Evolutionary conservation across 2,329 filamentous ascomycete genomes (phyloP).

Genomic region (Emergomyces africanus): DNA sequence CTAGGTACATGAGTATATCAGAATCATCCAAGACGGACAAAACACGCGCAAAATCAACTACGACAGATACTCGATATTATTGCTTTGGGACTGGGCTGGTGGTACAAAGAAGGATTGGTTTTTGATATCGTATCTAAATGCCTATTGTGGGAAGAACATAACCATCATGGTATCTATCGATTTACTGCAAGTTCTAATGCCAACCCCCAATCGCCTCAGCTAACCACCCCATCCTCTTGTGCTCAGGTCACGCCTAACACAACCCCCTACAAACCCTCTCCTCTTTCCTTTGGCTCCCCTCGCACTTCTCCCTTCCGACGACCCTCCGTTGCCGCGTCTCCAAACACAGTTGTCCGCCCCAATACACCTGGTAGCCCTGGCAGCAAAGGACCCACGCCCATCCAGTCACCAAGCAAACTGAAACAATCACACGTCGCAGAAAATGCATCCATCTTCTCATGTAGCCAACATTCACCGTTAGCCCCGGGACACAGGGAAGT

Average conservation of each 20-base stretch:
- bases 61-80: not conserved
- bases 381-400: slow-evolving; percentile 28
- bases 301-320: slow-evolving; percentile 58
- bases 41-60: not conserved
- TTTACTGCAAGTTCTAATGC: not conserved
- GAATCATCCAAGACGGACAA: too few relatives aligned
- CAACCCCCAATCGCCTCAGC: not conserved
- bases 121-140: not conserved
- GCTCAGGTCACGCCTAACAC: slow-evolving; percentile 38
- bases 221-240: not conserved
- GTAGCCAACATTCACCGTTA: slow-evolving; percentile 18
- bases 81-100: not conserved
- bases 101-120: not conserved
- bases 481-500: slow-evolving; percentile 26
- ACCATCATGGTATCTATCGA: not conserved
- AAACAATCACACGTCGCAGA: slow-evolving; percentile 34
- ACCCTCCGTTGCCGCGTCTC: slow-evolving; percentile 38
- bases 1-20: not conserved
- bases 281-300: slow-evolving; percentile 57
- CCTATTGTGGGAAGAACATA: not conserved
- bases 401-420: slow-evolving; percentile 35
- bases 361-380: slow-evolving; percentile 37
- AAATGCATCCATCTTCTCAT: slow-evolving; percentile 25
- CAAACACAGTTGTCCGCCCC: slow-evolving; percentile 41
- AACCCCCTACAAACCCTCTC: slow-evolving; percentile 56